phyloP scores from a whole-genome alignment of 257 asterid species.

The Penstemon newberryi region DNA sequence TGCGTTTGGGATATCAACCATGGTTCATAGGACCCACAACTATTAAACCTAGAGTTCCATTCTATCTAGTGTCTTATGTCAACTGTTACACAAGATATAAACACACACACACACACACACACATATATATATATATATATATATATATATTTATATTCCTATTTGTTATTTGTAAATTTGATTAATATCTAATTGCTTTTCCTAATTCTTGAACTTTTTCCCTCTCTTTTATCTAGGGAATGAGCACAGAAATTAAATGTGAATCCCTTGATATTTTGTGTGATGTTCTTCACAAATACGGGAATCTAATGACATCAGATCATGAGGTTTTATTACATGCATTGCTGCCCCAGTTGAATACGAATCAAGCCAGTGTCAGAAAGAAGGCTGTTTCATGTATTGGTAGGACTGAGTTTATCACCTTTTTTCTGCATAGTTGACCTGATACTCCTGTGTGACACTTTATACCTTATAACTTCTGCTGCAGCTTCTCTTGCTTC shows the following conservation, averaged over 20 bases:
- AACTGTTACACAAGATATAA: not conserved
- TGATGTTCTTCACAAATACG: conserved; percentile 96
- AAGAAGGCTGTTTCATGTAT: conserved; percentile 94
- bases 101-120: not conserved
- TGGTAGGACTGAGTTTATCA: conserved; percentile 53
- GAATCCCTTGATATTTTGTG: conserved; percentile 94
- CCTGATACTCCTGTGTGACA: conserved; percentile 18
- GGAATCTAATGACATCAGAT: conserved; percentile 80
- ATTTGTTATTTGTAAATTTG: conserved; percentile 3
- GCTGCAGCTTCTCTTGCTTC: conserved; percentile 90
- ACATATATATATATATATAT: too few relatives aligned
- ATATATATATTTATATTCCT: too few relatives aligned
- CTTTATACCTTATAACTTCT: conserved; percentile 26
- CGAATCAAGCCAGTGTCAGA: conserved; percentile 94
- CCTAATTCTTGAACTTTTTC: conserved; percentile 12
- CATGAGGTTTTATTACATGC: conserved; percentile 79
- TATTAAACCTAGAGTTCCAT: conserved; percentile 4
- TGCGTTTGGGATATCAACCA: conserved; percentile 12
- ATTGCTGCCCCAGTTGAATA: conserved; percentile 75
- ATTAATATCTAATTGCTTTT: conserved; percentile 1
- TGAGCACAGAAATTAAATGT: conserved; percentile 90
- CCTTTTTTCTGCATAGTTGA: conserved; percentile 1
- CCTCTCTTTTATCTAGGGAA: conserved; percentile 52
- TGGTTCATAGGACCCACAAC: conserved; percentile 12
- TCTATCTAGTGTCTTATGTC: conserved; percentile 18